Conservation (phyloP, 2,329 filamentous ascomycete genomes). For the Pseudopithomyces maydicus region DNA sequence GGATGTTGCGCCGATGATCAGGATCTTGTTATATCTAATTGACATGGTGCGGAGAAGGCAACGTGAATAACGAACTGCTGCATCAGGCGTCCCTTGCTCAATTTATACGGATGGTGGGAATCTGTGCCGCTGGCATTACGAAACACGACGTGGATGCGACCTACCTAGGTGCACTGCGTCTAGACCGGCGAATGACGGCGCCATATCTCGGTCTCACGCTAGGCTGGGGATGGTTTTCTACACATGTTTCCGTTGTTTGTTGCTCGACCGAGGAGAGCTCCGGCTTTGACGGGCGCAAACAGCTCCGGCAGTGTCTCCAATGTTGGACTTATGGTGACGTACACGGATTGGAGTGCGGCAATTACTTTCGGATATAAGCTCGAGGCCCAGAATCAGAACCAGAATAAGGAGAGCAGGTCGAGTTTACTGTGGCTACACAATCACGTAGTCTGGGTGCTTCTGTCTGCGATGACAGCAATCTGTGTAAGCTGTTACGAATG, state of each 20-base stretch:
- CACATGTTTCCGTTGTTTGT: not conserved
- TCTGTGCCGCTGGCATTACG: slow-evolving; percentile 14
- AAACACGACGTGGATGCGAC: slow-evolving; percentile 8
- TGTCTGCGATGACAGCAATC: not conserved
- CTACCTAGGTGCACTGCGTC: too few relatives aligned
- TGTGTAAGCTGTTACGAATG: not conserved
- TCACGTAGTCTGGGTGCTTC: not conserved
- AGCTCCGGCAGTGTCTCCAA: not conserved
- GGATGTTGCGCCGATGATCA: slow-evolving; percentile 60
- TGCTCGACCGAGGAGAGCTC: not conserved
- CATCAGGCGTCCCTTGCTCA: not conserved
- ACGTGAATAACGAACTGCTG: not conserved
- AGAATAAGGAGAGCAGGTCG: not conserved
- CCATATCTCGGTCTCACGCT: not conserved
- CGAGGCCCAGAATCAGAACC: not conserved
- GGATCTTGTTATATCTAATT: slow-evolving; percentile 57
- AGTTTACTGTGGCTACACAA: not conserved
- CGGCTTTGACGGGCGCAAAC: not conserved
- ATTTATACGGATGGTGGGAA: slow-evolving; percentile 1
- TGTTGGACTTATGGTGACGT: slow-evolving; percentile 6
- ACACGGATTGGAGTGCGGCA: not conserved
- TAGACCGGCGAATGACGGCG: not conserved
- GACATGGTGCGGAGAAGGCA: slow-evolving; percentile 39
- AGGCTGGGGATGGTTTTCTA: not conserved
- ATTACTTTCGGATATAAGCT: not conserved